Conservation (phyloP, 2,329 filamentous ascomycete genomes). For the Rhytidhysteron rufulum region DNA sequence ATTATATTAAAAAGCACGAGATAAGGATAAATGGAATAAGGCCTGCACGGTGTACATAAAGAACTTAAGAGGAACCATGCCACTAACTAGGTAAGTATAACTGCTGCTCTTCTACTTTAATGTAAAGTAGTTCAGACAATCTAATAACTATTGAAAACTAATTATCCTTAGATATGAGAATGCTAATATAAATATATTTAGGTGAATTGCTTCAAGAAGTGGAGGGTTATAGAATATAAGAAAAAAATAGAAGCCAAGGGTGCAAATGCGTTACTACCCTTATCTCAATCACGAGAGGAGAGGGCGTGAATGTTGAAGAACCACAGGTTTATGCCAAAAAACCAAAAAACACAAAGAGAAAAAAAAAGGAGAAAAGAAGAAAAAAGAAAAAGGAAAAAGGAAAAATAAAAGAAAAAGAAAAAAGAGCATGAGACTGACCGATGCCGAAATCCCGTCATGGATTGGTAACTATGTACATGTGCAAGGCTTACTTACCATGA, state of each 20-base stretch:
- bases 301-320: too few relatives aligned
- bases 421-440: too few relatives aligned
- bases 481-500: too few relatives aligned
- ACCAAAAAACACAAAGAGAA: background rate
- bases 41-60: slow-evolving; percentile 57
- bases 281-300: background rate
- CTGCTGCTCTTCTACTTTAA: background rate
- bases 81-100: slow-evolving; percentile 73
- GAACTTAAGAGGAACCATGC: slow-evolving; percentile 84
- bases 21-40: slow-evolving; percentile 55
- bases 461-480: too few relatives aligned
- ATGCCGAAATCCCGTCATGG: too few relatives aligned
- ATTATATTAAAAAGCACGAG: slow-evolving; percentile 85
- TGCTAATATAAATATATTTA: slow-evolving; percentile 33
- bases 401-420: too few relatives aligned
- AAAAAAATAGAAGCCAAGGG: slow-evolving; percentile 53
- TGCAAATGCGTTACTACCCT: slow-evolving; percentile 29
- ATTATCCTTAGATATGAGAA: background rate
- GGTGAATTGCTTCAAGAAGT: slow-evolving; percentile 98
- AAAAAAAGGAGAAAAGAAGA: background rate
- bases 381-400: too few relatives aligned
- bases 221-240: slow-evolving; percentile 86
- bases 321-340: background rate
- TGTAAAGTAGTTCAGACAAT: background rate
- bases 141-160: background rate